Percentiles rank a stretch among this genome's conserved stretches.
These are phyloP conservation scores for Eutypa lata DNA, from an alignment of 2,329 filamentous ascomycete genomes.

Conservation along the genomic window DNA sequence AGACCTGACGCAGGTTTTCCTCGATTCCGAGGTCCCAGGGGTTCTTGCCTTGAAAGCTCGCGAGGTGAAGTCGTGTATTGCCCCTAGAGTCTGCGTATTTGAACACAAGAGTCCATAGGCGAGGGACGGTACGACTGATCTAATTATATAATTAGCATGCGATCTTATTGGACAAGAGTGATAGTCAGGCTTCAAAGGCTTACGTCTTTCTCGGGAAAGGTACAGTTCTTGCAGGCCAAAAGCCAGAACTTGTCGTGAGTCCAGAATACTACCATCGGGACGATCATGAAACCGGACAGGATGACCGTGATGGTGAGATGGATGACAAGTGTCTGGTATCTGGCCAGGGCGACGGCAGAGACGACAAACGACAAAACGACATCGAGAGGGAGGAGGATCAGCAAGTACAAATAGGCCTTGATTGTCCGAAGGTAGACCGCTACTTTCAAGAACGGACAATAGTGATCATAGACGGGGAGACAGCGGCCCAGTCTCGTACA, in stretches of 20 bases:
- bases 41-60: conserved; percentile 3
- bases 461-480: conserved; percentile 16
- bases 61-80: conserved; percentile 2
- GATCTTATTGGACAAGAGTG: no score
- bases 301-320: no score
- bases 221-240: neutral
- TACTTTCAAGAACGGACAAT: conserved; percentile 6
- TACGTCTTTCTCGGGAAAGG: neutral
- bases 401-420: conserved; percentile 12
- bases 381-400: conserved; percentile 13
- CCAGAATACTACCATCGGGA: neutral
- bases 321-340: no score
- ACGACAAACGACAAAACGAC: conserved; percentile 5
- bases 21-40: conserved; percentile 10
- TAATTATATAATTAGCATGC: no score
- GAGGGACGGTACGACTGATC: neutral
- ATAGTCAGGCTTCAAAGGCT: no score
- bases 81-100: conserved; percentile 4
- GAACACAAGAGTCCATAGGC: conserved; percentile 5
- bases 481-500: conserved; percentile 3
- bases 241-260: neutral
- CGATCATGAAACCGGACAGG: neutral
- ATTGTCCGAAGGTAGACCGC: conserved; percentile 15
- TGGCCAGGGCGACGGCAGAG: no score
- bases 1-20: conserved; percentile 11